These are phyloP conservation scores for Ceratobasidium sp. DNA, from an alignment of 1,284 basidiomycete genomes.

Conservation along the genomic window DNA sequence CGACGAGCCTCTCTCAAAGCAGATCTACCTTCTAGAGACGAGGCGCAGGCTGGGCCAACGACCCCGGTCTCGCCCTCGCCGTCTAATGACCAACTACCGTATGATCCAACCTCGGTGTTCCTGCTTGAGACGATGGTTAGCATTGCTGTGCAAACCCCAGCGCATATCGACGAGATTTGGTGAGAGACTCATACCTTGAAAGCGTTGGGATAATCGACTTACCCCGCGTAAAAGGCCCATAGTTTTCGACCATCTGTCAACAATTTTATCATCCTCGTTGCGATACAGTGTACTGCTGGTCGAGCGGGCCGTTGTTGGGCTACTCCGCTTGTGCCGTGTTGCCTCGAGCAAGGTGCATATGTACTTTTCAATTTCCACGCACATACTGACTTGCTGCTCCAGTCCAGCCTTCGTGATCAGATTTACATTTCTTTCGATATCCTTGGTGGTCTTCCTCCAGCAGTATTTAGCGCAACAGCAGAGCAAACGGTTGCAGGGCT, in stretches of 20 bases:
- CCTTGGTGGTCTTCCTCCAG: constrained; percentile 81
- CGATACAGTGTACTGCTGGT: constrained; percentile 92
- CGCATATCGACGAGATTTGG: constrained; percentile 90
- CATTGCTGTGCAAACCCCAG: constrained; percentile 80
- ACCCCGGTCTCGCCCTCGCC: constrained; percentile 62
- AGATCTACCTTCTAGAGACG: constrained; percentile 18
- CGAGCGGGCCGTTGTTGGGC: constrained; percentile 94
- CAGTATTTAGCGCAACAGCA: constrained; percentile 85
- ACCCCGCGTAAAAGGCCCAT: constrained; percentile 70
- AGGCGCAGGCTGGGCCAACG: constrained; percentile 57
- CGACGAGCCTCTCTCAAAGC: constrained; percentile 63
- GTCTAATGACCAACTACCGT: constrained; percentile 72
- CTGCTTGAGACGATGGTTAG: constrained; percentile 95
- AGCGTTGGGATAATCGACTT: too few relatives aligned
- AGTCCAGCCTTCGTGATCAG: constrained; percentile 88
- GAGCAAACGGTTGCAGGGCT: constrained; percentile 93
- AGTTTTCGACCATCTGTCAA: constrained; percentile 90
- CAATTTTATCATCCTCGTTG: constrained; percentile 80
- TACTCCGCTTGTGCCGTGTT: constrained; percentile 84
- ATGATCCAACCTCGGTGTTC: constrained; percentile 95
- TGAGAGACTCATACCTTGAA: constrained; percentile 57
- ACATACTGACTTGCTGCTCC: constrained; percentile 51
- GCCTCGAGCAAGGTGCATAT: constrained; percentile 76
- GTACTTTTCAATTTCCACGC: not conserved
- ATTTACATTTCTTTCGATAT: constrained; percentile 94